These are phyloP conservation scores for Haplosporangium gracile DNA, from an alignment of 192 early-diverging fungal genomes.

Conservation along the genomic window DNA sequence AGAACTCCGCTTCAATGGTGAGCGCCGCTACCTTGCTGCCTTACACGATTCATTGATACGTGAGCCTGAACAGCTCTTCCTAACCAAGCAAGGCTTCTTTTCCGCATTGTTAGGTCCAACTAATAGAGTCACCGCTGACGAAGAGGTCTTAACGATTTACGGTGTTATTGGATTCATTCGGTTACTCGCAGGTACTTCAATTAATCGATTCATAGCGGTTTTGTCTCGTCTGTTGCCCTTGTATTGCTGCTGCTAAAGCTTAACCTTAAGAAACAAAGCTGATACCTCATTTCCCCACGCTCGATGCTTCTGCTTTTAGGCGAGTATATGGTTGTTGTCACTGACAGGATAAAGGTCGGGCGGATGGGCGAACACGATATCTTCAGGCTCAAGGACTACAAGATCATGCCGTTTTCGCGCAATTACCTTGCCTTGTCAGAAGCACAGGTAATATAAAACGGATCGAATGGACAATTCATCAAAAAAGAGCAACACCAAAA, in stretches of 20 bases:
- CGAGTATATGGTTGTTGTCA: slow-evolving; percentile 84
- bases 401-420: slow-evolving; percentile 63
- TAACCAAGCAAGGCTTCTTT: not conserved
- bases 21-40: not conserved
- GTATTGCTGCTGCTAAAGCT: not conserved
- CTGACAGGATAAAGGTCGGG: slow-evolving; percentile 72
- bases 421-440: slow-evolving; percentile 54
- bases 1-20: slow-evolving; percentile 61
- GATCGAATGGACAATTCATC: not conserved
- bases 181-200: slow-evolving; percentile 71
- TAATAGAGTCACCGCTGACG: slow-evolving; percentile 57
- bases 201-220: not conserved
- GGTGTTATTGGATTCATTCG: slow-evolving; percentile 81
- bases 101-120: slow-evolving; percentile 7
- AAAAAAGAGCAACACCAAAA: not conserved
- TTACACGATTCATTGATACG: not conserved
- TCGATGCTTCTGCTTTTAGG: slow-evolving; percentile 58
- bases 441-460: slow-evolving; percentile 54
- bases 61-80: not conserved
- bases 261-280: not conserved
- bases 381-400: slow-evolving; percentile 71
- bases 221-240: not conserved
- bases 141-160: slow-evolving; percentile 68
- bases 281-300: not conserved
- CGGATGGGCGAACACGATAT: slow-evolving; percentile 73